phyloP scores from a whole-genome alignment of 2,329 filamentous ascomycete genomes.

The Colletotrichum scovillei region DNA sequence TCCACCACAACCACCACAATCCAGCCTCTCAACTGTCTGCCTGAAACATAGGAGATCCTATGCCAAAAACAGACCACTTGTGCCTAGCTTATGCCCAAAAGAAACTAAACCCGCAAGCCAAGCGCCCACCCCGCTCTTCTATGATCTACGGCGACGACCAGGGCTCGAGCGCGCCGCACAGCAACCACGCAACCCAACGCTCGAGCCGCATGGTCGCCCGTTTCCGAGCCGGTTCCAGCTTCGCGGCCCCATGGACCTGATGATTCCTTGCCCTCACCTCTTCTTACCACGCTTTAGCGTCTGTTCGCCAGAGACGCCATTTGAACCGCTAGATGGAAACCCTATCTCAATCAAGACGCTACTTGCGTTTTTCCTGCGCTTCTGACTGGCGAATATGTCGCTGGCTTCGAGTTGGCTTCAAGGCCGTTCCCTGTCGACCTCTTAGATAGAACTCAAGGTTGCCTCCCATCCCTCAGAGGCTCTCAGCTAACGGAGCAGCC shows the following conservation, averaged over 20 bases:
- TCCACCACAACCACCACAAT: not conserved
- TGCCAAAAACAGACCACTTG: slow-evolving; percentile 22
- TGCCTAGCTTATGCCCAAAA: slow-evolving; percentile 17
- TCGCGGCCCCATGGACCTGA: not conserved
- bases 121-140: not conserved
- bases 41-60: slow-evolving; percentile 23
- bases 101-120: not conserved
- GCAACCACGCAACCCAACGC: slow-evolving; percentile 27
- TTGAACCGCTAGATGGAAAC: slow-evolving; percentile 8
- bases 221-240: not conserved
- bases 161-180: slow-evolving; percentile 25
- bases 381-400: not conserved
- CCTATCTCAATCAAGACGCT: slow-evolving; percentile 19
- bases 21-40: not conserved
- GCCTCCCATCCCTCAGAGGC: not conserved
- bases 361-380: not conserved
- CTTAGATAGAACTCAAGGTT: not conserved
- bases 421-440: not conserved
- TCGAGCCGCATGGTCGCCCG: slow-evolving; percentile 26
- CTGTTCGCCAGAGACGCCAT: slow-evolving; percentile 30
- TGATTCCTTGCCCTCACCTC: not conserved
- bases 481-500: not conserved
- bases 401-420: not conserved
- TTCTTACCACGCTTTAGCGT: slow-evolving; percentile 25
- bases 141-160: not conserved